Conservation (phyloP, 2,329 filamentous ascomycete species). For the Fusarium sambucinum region DNA sequence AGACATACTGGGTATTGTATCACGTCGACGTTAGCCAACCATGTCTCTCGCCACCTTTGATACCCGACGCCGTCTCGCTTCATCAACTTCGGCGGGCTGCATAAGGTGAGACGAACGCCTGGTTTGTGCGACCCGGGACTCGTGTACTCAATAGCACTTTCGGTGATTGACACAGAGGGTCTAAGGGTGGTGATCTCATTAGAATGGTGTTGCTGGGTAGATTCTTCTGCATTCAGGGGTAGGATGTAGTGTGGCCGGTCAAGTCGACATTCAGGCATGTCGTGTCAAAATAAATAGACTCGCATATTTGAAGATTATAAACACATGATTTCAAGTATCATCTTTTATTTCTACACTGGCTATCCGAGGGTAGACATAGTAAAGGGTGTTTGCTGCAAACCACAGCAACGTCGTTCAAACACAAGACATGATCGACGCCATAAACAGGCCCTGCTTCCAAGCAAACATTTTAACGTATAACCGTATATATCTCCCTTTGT, state of each 20-base stretch:
- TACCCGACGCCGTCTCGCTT: constrained; percentile 41
- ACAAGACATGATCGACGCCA: not conserved
- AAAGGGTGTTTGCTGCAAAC: not conserved
- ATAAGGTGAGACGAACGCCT: constrained; percentile 35
- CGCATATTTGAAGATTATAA: not conserved
- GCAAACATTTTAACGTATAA: constrained; percentile 5
- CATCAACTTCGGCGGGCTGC: constrained; percentile 34
- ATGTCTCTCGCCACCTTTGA: constrained; percentile 11
- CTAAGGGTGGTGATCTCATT: constrained; percentile 4
- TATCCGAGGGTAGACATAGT: not conserved
- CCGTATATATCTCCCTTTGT: not conserved
- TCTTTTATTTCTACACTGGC: not conserved
- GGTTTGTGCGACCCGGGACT: constrained; percentile 25
- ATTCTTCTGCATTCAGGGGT: not conserved
- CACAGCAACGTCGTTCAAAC: not conserved
- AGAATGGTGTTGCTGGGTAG: not conserved
- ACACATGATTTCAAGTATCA: not conserved
- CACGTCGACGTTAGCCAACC: constrained; percentile 23
- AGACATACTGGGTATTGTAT: constrained; percentile 20
- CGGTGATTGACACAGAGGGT: not conserved
- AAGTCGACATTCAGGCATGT: not conserved
- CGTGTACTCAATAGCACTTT: constrained; percentile 1
- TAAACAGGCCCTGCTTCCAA: not conserved
- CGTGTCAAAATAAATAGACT: not conserved
- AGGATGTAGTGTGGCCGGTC: not conserved